Conservation (phyloP, 495 filamentous ascomycete genomes). For the Mytilinidion resinicola region DNA sequence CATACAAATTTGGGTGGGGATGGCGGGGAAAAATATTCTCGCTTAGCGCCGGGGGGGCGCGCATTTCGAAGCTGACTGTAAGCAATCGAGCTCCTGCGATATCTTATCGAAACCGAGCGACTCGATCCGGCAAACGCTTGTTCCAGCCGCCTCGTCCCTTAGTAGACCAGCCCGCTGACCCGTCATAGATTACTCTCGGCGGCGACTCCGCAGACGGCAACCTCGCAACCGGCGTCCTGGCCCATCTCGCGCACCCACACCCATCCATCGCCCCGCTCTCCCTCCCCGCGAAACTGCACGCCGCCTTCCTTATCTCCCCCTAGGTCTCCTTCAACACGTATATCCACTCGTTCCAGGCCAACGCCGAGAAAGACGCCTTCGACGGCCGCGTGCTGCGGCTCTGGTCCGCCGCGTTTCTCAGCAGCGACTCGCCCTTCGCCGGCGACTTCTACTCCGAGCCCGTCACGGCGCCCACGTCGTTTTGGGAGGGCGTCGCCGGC, state of each 20-base stretch:
- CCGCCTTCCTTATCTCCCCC: conserved; percentile 47
- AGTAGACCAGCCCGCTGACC: no score
- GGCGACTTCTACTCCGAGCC: conserved; percentile 54
- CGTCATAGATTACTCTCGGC: conserved; percentile 41
- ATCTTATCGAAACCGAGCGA: conserved; percentile 43
- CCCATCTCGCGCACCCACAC: conserved; percentile 58
- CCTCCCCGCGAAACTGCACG: conserved; percentile 40
- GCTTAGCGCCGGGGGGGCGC: no score
- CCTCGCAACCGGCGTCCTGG: conserved; percentile 47
- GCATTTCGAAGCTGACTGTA: no score
- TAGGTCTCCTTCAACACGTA: conserved; percentile 48
- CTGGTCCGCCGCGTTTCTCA: conserved; percentile 48
- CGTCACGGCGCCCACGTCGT: conserved; percentile 42
- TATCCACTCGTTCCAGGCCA: conserved; percentile 39
- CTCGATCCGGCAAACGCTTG: conserved; percentile 38
- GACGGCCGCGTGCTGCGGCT: conserved; percentile 22
- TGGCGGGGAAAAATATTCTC: no score
- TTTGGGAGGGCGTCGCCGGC: conserved; percentile 46
- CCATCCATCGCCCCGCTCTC: conserved; percentile 35
- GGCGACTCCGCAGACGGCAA: conserved; percentile 64
- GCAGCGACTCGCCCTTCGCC: conserved; percentile 15
- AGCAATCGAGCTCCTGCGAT: conserved; percentile 45
- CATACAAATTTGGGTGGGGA: no score
- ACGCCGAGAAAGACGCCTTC: conserved; percentile 48
- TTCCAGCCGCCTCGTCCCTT: no score